These are phyloP conservation scores for Dictyostelium intermedium DNA, from an alignment of 78 protist genomes.

Conservation along the genomic window DNA sequence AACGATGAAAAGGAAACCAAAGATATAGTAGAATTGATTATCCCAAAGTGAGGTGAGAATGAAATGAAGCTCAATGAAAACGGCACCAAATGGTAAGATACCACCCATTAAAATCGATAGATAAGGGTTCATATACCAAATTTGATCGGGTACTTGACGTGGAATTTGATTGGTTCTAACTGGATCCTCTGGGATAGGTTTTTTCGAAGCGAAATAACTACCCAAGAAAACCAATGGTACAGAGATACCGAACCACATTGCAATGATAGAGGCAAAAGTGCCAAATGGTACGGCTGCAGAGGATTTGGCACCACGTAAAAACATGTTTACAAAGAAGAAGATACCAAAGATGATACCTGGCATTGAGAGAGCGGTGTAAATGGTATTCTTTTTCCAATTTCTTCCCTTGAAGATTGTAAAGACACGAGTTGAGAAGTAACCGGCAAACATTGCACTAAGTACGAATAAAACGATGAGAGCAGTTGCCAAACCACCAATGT, in stretches of 20 bases:
- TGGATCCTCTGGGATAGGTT: constrained; percentile 86
- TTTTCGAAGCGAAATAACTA: constrained; percentile 92
- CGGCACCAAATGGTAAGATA: constrained; percentile 96
- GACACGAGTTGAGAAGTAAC: constrained; percentile 90
- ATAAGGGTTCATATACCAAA: constrained; percentile 93
- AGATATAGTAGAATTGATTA: constrained; percentile 95
- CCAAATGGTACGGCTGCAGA: constrained; percentile 92
- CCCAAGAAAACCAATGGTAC: constrained; percentile 97
- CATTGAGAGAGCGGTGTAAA: constrained; percentile 79
- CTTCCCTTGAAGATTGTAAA: constrained; percentile 89
- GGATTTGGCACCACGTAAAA: constrained; percentile 89
- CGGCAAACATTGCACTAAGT: constrained; percentile 93
- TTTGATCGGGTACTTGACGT: constrained; percentile 93
- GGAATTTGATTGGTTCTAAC: constrained; percentile 95
- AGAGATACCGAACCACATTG: constrained; percentile 96
- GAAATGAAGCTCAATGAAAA: constrained; percentile 96
- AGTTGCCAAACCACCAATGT: constrained; percentile 93
- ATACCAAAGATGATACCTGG: constrained; percentile 84
- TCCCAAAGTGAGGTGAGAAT: constrained; percentile 93
- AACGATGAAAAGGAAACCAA: constrained; percentile 96
- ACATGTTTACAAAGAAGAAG: constrained; percentile 89
- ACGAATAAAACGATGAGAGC: constrained; percentile 93
- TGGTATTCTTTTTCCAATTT: constrained; percentile 88
- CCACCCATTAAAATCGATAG: constrained; percentile 95
- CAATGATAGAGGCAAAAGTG: constrained; percentile 83